Evolutionary conservation across 2,329 filamentous ascomycete genomes (phyloP).

Genomic region (Grosmannia serpens): DNA sequence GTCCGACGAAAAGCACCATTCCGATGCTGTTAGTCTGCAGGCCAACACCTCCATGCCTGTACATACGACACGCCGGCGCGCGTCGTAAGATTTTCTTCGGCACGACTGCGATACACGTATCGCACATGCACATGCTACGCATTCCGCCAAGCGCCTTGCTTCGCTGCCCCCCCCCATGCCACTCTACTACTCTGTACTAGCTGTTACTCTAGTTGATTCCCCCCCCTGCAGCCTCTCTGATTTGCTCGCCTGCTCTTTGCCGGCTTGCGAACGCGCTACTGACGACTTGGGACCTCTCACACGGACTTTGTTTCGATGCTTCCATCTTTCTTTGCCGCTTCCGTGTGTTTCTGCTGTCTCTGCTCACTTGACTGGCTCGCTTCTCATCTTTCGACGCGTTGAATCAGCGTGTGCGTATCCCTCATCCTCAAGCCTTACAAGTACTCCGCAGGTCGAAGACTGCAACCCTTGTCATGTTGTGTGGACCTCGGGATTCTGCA

Average conservation of each 20-base stretch:
- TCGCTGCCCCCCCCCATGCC: not conserved
- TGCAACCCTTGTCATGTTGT: not conserved
- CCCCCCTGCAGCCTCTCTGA: not conserved
- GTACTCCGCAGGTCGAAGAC: not conserved
- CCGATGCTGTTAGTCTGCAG: not conserved
- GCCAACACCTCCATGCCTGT: not conserved
- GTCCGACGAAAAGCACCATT: not conserved
- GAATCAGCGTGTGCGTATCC: not conserved
- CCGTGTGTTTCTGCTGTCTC: conserved; percentile 5
- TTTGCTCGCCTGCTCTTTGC: not conserved
- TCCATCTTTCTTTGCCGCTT: conserved; percentile 17
- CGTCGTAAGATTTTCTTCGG: not conserved
- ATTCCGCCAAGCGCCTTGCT: not conserved
- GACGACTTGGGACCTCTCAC: not conserved
- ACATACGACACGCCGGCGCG: not conserved
- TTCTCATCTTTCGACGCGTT: not conserved
- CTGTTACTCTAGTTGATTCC: not conserved
- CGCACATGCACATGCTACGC: not conserved
- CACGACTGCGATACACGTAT: not conserved
- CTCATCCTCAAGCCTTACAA: not conserved
- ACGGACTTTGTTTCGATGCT: not conserved
- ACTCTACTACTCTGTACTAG: not conserved
- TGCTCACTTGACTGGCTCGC: conserved; percentile 8
- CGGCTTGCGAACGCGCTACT: not conserved
- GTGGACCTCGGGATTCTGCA: not conserved